phyloP scores from a whole-genome alignment of 2,329 filamentous ascomycete species.

The Fusarium sp. region DNA sequence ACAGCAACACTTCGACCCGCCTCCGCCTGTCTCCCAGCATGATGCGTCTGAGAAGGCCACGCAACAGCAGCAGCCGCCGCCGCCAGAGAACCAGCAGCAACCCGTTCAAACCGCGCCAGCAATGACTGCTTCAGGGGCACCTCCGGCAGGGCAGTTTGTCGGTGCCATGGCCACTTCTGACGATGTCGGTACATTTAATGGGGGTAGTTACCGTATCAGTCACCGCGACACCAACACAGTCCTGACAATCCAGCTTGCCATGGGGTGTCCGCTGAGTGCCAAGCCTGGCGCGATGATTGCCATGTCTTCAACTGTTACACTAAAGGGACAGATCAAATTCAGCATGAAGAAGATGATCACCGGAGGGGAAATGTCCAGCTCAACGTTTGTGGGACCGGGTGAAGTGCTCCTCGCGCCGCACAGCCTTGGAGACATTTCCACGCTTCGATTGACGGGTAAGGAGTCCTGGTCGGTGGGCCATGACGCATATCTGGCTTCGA shows the following conservation, averaged over 20 bases:
- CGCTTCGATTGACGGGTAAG: conserved; percentile 79
- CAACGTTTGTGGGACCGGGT: conserved; percentile 89
- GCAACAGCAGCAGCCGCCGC: conserved; percentile 43
- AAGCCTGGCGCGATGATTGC: conserved; percentile 94
- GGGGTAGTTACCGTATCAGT: conserved; percentile 92
- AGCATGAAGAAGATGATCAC: conserved; percentile 91
- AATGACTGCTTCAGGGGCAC: conserved; percentile 58
- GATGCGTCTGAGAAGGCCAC: conserved; percentile 52
- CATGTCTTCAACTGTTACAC: conserved; percentile 90
- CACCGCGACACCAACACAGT: conserved; percentile 94
- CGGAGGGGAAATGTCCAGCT: conserved; percentile 84
- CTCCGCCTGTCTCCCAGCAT: conserved; percentile 46
- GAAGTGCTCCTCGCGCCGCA: conserved; percentile 89
- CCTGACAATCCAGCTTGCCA: conserved; percentile 89
- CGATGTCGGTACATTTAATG: conserved; percentile 97
- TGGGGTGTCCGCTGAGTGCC: conserved; percentile 85
- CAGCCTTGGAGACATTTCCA: conserved; percentile 87
- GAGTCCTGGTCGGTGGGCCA: conserved; percentile 89
- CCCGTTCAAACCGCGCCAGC: conserved; percentile 47
- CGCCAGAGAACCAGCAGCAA: conserved; percentile 25
- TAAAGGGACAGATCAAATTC: conserved; percentile 89
- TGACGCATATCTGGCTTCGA: conserved; percentile 88
- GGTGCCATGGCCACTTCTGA: conserved; percentile 77
- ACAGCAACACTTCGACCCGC: conserved; percentile 49
- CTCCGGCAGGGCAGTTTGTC: conserved; percentile 70